Evolutionary conservation across 1,284 basidiomycete genomes (phyloP), one percentile per base, ranked within the genome.

Genomic region (Irpex sp.): DNA sequence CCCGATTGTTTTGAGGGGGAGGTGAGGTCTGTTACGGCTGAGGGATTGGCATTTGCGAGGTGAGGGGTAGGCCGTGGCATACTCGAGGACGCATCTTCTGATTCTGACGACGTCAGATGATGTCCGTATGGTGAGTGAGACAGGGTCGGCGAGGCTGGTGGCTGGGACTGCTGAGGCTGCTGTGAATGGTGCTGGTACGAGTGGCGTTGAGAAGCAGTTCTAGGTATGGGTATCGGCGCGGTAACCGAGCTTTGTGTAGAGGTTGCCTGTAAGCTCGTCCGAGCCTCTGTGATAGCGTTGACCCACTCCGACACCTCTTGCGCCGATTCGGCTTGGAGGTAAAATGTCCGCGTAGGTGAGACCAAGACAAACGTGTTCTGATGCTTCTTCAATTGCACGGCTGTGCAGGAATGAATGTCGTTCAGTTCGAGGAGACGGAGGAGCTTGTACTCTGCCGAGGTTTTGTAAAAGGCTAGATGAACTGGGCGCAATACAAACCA

Each of bases 381-480:
- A 74, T 98, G 94, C 71, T 92, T 91, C 81, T 98, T 98, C 69
- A 98, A 84, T 64, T 88, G 81, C 59, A 98, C 92, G 57, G 87
- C 87, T 1, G 93, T 93, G 77, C 94, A 95, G 2, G 95, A 92
- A 76, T 98, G 96, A 38, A 99, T 89, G 58, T 96, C 93, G 37
- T 84, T 82, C 31, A 98, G 85, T 70, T 97, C 93, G 65, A 99
- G 87, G 15, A 98, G 87, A 19, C 93, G 89, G 36, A 96, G 89
- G 4, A 98, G 85, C 75, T 95, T 86, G 79, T 98, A 98, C 76
- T 98, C 96, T 68, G 89, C 87, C 58, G 93, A 91, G 63, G 89
- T 96, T 82, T 98, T 98, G 87, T 99, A 99, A 79, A 97, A 98
- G 11, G 95, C 95, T 58, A 99, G 80, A 75, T 96, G 94, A 15